Evolutionary conservation across 2,329 filamentous ascomycete species (phyloP).

Genomic region (Aspergillus nomiae): DNA sequence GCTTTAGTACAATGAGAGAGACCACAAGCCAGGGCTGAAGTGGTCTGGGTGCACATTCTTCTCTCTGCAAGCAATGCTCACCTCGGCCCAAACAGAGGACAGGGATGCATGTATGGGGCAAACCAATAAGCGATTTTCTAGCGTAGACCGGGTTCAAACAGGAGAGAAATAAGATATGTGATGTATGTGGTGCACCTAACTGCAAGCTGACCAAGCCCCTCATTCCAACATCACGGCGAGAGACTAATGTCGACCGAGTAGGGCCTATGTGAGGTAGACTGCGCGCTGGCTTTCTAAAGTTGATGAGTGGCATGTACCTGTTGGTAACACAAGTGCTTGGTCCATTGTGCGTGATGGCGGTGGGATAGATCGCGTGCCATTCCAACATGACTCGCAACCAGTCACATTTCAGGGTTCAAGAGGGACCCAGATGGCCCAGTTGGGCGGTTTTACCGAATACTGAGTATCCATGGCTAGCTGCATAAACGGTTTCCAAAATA

Average conservation of each 20-base stretch:
- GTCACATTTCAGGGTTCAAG: constrained; percentile 17
- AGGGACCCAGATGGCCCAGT: neutral
- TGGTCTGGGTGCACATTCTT: constrained; percentile 1
- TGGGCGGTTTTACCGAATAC: constrained; percentile 7
- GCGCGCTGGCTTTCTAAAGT: neutral
- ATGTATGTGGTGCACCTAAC: neutral
- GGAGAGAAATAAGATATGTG: neutral
- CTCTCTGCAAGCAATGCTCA: neutral
- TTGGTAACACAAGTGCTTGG: constrained; percentile 1
- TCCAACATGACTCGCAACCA: constrained; percentile 12
- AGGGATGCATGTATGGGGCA: neutral
- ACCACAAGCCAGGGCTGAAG: constrained; percentile 1
- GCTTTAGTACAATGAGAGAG: constrained; percentile 2
- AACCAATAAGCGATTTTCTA: neutral
- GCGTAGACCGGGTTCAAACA: neutral
- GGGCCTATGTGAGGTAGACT: neutral
- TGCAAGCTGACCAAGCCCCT: neutral
- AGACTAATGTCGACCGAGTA: neutral
- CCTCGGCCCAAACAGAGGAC: neutral
- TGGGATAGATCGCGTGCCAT: constrained; percentile 16
- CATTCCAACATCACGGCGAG: neutral
- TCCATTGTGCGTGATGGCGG: constrained; percentile 5
- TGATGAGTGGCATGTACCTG: constrained; percentile 1
- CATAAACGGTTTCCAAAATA: constrained; percentile 19
- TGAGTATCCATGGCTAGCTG: constrained; percentile 14